These are phyloP conservation scores for Pseudogymnoascus sp. DNA, from an alignment of 2,329 filamentous ascomycete species.

Conservation along the genomic window DNA sequence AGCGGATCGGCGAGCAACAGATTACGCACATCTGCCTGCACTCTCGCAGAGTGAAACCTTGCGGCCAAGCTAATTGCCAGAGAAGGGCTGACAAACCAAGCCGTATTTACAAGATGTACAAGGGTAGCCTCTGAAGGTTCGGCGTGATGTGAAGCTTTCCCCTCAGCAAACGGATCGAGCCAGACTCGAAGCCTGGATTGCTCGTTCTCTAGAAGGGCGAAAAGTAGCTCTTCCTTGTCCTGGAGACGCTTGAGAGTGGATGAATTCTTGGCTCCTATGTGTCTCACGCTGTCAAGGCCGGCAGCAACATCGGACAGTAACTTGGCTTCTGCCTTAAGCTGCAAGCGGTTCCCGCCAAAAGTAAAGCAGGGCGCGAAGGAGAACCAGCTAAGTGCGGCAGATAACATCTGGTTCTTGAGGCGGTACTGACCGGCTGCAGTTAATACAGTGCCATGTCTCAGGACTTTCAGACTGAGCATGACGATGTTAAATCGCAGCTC, in stretches of 20 bases:
- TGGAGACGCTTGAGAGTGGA: constrained; percentile 61
- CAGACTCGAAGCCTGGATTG: constrained; percentile 79
- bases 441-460: constrained; percentile 65
- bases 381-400: constrained; percentile 87
- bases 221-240: constrained; percentile 76
- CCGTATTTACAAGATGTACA: constrained; percentile 63
- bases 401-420: constrained; percentile 82
- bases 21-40: constrained; percentile 71
- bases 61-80: constrained; percentile 80
- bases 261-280: constrained; percentile 45
- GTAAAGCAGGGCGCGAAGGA: constrained; percentile 79
- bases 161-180: constrained; percentile 67
- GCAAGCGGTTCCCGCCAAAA: constrained; percentile 87
- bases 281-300: constrained; percentile 58
- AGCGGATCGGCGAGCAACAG: constrained; percentile 77
- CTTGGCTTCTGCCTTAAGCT: constrained; percentile 86
- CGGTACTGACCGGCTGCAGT: constrained; percentile 64
- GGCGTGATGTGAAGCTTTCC: constrained; percentile 32
- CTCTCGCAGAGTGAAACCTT: constrained; percentile 68
- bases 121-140: constrained; percentile 35
- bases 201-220: constrained; percentile 77
- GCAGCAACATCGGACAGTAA: constrained; percentile 69
- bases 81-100: constrained; percentile 79
- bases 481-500: constrained; percentile 89
- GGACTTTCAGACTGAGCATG: constrained; percentile 71